Base-by-base conservation (phyloP, 192 early-diverging fungal species). In the Coemansia javaensis region DNA sequence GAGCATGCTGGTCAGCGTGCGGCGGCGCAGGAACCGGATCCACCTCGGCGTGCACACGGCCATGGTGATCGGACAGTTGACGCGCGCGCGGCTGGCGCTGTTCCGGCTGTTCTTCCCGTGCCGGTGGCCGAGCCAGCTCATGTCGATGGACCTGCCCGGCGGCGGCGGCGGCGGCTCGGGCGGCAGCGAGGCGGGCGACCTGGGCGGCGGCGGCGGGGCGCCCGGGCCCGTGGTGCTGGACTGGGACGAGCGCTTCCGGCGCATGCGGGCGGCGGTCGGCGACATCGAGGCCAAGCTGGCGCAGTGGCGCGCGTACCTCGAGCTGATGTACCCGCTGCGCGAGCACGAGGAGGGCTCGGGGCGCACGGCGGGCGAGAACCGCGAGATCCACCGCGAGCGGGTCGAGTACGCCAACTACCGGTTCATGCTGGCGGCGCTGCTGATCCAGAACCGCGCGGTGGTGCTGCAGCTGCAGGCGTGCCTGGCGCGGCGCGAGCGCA, bases 191-290 rank as follows among this genome's bases (percentile, higher is more conserved):
- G 35, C 36, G 16, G 22, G 35, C 10, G 70, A 74, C 32, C 50
- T 51, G 15, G 67, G 67, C 47, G 67, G 67, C 39, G 69, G 62
- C 33, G 69, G 59, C 32, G 71, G 59, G 0, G 59, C 72, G 25
- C 55, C 65, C 1, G 56, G 56, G 0, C 64, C 72, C 0, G 55
- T 70, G 24, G 67, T 70, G 40, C 47, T 70, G 49, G 45, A 46
- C 55, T 75, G 72, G 72, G 65, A 75, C n/a, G 72, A 68, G 56
- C 63, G 72, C 12, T 48, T 75, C 40, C 64, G 65, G 37, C 72
- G 72, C 10, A 48, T 67, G 52, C 63, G 61, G 17, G 44, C 45
- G 14, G 59, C 72, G 1, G 47, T 68, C 6, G 43, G 35, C 16
- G 72, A 75, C 21, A 63, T 68, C 33, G 72, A 75, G 44, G 54